Base-by-base conservation (phyloP, 1,139 yeast species). In the Pichia sp. region DNA sequence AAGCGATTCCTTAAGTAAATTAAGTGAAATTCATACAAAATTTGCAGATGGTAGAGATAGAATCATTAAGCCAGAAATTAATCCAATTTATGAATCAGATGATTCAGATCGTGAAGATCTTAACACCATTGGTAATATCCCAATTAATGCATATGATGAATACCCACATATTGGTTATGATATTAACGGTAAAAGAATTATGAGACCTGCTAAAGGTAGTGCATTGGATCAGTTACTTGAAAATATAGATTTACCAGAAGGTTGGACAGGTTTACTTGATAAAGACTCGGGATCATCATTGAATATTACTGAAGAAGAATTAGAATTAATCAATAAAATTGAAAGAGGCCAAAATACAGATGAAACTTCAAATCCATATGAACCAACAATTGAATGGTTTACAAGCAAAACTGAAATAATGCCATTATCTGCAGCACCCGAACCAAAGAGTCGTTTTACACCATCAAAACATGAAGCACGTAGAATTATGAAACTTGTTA, bases 101-200 rank as follows among this genome's bases (percentile, higher is more conserved):
- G 98, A 93, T 64, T 83, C 91, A 63, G 98, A 91, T 64, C 79
- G 75, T 29, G 98, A 90, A 63, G 84, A 87, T 52, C 73, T 74
- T 62, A 93, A 93, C 70, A 89, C 98, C 8, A 87, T 93, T 60
- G 99, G 99, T 45, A 87, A 93, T 66, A 79, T 93, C 54, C 98
- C 99, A 49, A 66, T 93, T 38, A 80, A 93, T 27, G 97, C 96
- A 1, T 93, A 93, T 67, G 99, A 93, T 51, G 96, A 90, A 68
- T 87, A 87, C 84, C 99, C 99, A 1, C 99, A 95, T 67, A 83
- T 93, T 59, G 99, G 99, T 52, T 93, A 93, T 70, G 95, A 90
- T 68, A 90, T 93, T 64, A 95, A 95, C 68, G 99, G 99, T 65
- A 91, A 90, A 68, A 81, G 99, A 65, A 90, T 93, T 63, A 91